These are phyloP conservation scores for Microascus cirrosus DNA, from an alignment of 2,329 filamentous ascomycete genomes.

Conservation along the genomic window DNA sequence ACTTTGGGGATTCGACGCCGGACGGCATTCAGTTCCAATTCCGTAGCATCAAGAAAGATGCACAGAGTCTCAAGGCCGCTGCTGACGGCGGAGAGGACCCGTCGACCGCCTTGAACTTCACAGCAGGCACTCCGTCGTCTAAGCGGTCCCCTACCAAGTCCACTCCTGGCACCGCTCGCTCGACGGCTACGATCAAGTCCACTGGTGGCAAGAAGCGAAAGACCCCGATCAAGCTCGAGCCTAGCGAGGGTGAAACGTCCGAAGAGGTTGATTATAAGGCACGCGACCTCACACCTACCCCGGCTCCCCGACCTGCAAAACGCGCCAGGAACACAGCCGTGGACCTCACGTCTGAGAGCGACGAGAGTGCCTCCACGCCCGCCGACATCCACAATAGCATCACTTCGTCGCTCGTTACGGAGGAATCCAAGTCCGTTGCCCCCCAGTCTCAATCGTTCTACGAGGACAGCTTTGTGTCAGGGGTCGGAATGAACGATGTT, in stretches of 20 bases:
- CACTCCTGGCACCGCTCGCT: conserved; percentile 9
- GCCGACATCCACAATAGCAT: neutral
- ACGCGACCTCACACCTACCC: conserved; percentile 3
- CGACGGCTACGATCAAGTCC: conserved; percentile 4
- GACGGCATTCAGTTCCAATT: conserved; percentile 52
- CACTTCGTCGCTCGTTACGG: neutral
- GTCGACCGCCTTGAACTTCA: conserved; percentile 20
- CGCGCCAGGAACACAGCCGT: neutral
- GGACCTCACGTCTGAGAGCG: conserved; percentile 1
- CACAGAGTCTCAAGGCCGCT: conserved; percentile 32
- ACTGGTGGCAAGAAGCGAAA: conserved; percentile 11
- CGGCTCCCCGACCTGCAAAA: neutral
- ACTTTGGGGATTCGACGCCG: conserved; percentile 47
- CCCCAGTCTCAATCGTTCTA: conserved; percentile 1
- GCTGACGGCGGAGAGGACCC: conserved; percentile 34
- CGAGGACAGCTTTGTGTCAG: neutral
- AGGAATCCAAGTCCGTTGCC: neutral
- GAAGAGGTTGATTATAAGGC: conserved; percentile 11
- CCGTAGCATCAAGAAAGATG: conserved; percentile 41
- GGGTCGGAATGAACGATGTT: neutral
- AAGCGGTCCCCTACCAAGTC: conserved; percentile 6
- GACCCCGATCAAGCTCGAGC: conserved; percentile 12
- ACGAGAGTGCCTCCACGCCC: neutral
- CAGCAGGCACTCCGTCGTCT: neutral
- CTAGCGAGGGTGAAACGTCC: conserved; percentile 13